These are phyloP conservation scores for Parathielavia appendiculata DNA, from an alignment of 495 filamentous ascomycete species.

Conservation along the genomic window DNA sequence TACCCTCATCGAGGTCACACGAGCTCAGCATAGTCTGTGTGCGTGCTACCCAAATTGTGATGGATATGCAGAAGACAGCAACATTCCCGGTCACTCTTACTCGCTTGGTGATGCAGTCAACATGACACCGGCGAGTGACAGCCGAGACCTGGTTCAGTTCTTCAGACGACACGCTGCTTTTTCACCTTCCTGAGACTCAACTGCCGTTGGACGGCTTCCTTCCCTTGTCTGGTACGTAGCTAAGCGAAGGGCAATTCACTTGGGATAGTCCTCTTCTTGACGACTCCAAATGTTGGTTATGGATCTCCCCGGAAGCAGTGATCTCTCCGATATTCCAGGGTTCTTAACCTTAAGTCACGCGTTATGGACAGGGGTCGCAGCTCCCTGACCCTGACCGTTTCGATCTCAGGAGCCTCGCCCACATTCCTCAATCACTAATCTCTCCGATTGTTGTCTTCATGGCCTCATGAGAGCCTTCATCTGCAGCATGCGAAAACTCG, in stretches of 20 bases:
- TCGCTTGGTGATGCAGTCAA: background rate
- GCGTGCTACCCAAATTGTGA: background rate
- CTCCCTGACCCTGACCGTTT: slow-evolving; percentile 1
- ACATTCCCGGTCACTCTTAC: background rate
- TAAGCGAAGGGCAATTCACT: slow-evolving; percentile 22
- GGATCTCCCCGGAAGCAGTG: slow-evolving; percentile 25
- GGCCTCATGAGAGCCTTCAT: too few relatives aligned
- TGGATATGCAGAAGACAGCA: background rate
- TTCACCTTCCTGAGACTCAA: slow-evolving; percentile 1
- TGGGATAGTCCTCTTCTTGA: slow-evolving; percentile 7
- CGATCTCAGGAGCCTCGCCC: too few relatives aligned
- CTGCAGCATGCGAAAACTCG: too few relatives aligned
- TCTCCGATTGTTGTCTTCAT: background rate
- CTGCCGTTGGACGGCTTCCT: background rate
- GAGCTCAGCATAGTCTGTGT: background rate
- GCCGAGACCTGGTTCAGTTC: background rate
- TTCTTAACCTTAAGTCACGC: slow-evolving; percentile 23
- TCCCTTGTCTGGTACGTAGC: background rate
- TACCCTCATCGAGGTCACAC: background rate
- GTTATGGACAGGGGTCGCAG: slow-evolving; percentile 21
- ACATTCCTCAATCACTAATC: background rate
- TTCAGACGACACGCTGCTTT: background rate
- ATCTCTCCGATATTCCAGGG: slow-evolving; percentile 31
- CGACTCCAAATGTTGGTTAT: slow-evolving; percentile 18
- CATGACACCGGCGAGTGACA: background rate